Evolutionary conservation across 2,329 filamentous ascomycete genomes (phyloP), one percentile per base, ranked within the genome.

Genomic region (Mycosphaerella sp.): DNA sequence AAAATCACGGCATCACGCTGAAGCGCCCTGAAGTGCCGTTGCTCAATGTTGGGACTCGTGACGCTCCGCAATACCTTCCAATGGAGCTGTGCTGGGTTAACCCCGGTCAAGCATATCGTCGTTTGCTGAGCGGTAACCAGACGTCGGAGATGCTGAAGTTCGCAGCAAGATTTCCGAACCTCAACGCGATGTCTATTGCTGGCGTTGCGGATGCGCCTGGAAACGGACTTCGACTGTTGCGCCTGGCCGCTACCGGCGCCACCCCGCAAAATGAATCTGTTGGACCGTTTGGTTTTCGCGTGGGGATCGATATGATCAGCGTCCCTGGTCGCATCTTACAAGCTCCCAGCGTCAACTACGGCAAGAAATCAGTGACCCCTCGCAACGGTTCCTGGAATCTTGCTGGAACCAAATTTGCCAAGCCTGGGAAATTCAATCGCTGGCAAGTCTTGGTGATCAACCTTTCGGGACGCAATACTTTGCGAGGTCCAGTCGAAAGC

Each of bases 91-190:
- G 86, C 58, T 69, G 73, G 3, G 77, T 93, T 2, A 66, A 82
- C 7, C 76, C 80, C 1, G 86, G 86, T 0, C 87, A 93, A 64
- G 69, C 79, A 0, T 76, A 83, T 21, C 80, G 79, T 39, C 72
- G 78, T 3, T 82, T 83, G 62, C 74, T 91, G 12, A 76, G 68
- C 0, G 73, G 77, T 0, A 69, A 75, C 0, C 85, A 92, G 64
- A 87, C 85, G 0, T 75, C 78, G 0, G 64, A 72, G 0, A 91
- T 93, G 87, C 82, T 92, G 44, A 72, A 72, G 0, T 88, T 89
- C 66, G 85, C 89, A 1, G 87, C 85, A 53, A 79, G 85, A 3
- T 72, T 72, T 0, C 87, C 88, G 0, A 76, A 76, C 1, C 72
- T 78, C 5, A 95, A 92, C 59, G 86, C 84, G 0, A 66, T 75